Conservation (phyloP, 2,329 filamentous ascomycete species). For the Aspergillus japonicus region DNA sequence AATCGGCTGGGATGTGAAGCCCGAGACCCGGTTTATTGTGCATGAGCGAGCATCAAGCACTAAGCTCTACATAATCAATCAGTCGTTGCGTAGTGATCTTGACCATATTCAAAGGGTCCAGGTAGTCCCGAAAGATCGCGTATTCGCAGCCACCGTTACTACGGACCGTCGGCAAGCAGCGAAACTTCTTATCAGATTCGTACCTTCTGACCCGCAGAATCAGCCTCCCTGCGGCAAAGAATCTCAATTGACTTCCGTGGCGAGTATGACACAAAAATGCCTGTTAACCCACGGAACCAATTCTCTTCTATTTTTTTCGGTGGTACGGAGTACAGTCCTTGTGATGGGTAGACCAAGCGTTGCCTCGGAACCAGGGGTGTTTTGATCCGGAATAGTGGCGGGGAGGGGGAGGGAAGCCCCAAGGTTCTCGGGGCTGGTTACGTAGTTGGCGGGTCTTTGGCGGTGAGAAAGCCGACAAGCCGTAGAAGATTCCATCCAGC, state of each 20-base stretch:
- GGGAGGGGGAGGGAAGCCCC: not conserved
- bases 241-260: not conserved
- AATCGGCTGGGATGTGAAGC: not conserved
- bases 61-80: too few species aligned
- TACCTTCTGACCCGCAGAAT: not conserved
- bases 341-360: not conserved
- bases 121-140: too few species aligned
- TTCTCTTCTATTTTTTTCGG: not conserved
- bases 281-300: not conserved
- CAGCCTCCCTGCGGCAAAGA: not conserved
- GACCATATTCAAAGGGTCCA: not conserved
- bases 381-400: not conserved
- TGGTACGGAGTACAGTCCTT: not conserved
- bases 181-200: not conserved
- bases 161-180: not conserved
- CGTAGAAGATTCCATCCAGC: not conserved
- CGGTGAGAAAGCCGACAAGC: not conserved
- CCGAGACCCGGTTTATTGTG: too few species aligned
- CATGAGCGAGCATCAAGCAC: too few species aligned
- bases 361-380: not conserved
- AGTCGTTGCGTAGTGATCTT: not conserved
- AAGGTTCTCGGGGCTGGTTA: constrained; percentile 3
- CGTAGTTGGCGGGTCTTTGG: constrained; percentile 4
- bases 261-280: not conserved
- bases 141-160: not conserved